A percentile compares a stretch with the other conserved stretches of the same genome.
phyloP scores from a whole-genome alignment of 2,329 filamentous ascomycete species.

The Uncinocarpus reesii region DNA sequence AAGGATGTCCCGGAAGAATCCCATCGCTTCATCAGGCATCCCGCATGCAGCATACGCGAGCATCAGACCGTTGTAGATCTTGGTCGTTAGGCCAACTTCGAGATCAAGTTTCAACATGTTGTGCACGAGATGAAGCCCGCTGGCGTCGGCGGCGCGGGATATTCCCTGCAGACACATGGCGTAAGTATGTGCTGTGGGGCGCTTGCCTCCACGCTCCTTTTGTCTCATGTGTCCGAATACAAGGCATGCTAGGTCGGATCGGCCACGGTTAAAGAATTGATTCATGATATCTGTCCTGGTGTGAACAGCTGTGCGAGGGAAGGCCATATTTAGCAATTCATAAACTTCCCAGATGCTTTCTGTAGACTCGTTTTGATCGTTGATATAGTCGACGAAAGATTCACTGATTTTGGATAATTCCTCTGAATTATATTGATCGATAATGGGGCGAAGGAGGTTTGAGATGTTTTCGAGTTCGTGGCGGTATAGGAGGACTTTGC shows the following conservation, averaged over 20 bases:
- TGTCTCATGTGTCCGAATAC: conserved; percentile 93
- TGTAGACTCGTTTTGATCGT: conserved; percentile 49
- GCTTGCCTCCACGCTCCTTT: conserved; percentile 51
- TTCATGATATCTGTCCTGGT: conserved; percentile 66
- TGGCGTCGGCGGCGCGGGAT: conserved; percentile 48
- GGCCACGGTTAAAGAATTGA: conserved; percentile 64
- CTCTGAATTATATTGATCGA: conserved; percentile 32
- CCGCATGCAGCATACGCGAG: conserved; percentile 66
- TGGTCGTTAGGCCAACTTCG: conserved; percentile 59
- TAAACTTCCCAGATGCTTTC: conserved; percentile 54
- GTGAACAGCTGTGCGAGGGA: conserved; percentile 53
- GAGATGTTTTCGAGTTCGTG: conserved; percentile 70
- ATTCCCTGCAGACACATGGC: conserved; percentile 67
- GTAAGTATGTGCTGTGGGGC: conserved; percentile 66
- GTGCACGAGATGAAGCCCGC: conserved; percentile 65
- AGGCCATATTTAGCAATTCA: conserved; percentile 47
- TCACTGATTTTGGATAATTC: conserved; percentile 59
- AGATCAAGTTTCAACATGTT: conserved; percentile 92
- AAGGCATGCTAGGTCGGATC: conserved; percentile 73
- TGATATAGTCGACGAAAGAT: conserved; percentile 57
- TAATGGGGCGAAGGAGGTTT: conserved; percentile 65
- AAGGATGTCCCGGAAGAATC: conserved; percentile 78
- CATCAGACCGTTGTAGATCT: conserved; percentile 75
- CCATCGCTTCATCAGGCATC: conserved; percentile 55
- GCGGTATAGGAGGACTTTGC: conserved; percentile 60